Conservation (phyloP, 148 eudicot genomes). For the Chenopodium formosanum region DNA sequence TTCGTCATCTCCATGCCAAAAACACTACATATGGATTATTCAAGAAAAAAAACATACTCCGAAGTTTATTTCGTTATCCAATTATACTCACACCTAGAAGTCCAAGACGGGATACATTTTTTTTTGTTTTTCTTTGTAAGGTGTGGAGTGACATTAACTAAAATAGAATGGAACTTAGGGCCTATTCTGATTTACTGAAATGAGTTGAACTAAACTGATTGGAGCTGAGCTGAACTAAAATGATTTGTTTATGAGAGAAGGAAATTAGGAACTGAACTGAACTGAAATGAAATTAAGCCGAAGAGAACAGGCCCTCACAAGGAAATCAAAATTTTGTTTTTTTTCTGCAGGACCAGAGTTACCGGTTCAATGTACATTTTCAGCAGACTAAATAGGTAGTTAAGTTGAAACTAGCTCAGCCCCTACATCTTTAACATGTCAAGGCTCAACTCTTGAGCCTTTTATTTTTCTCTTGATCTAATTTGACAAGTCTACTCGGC, state of each 20-base stretch:
- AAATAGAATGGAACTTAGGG: background rate
- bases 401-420: background rate
- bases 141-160: background rate
- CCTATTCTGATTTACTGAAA: too few species aligned
- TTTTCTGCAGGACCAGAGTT: background rate
- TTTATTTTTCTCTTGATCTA: background rate
- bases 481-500: background rate
- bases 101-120: background rate
- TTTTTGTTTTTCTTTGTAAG: background rate
- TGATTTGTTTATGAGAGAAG: too few species aligned
- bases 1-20: background rate
- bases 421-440: background rate
- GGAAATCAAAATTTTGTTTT: background rate
- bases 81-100: too few species aligned
- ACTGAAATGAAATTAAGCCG: too few species aligned
- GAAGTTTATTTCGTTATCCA: too few species aligned
- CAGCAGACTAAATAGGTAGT: background rate
- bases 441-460: background rate
- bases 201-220: too few species aligned
- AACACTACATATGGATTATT: background rate
- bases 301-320: too few species aligned
- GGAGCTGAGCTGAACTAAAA: too few species aligned
- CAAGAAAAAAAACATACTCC: background rate
- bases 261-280: too few species aligned
- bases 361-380: background rate